Conservation (phyloP, 495 filamentous ascomycete species). For the Podospora australis region DNA sequence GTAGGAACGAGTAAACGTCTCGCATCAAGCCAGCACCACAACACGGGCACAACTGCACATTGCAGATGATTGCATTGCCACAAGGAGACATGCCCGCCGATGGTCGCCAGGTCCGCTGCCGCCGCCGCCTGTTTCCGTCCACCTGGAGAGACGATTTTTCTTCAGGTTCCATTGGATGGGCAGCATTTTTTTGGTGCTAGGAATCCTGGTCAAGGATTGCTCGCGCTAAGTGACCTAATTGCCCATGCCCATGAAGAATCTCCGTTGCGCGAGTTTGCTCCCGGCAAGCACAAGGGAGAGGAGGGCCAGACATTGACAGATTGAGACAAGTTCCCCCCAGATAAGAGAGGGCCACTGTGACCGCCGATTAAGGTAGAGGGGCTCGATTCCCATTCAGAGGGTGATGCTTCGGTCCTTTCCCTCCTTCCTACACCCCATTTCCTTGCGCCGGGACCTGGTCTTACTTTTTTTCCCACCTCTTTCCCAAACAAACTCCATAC, state of each 20-base stretch:
- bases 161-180: conserved; percentile 7
- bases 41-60: too few species aligned
- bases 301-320: background rate
- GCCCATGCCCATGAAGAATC: conserved; percentile 7
- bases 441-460: background rate
- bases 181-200: background rate
- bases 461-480: conserved; percentile 1
- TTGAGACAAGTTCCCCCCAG: background rate
- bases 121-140: background rate
- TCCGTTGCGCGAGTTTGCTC: background rate
- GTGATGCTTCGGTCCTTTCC: background rate
- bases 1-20: too few species aligned
- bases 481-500: background rate
- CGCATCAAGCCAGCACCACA: too few species aligned
- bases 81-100: background rate
- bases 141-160: conserved; percentile 10
- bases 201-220: conserved; percentile 7
- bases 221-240: conserved; percentile 6
- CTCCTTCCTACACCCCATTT: background rate
- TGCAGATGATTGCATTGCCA: background rate
- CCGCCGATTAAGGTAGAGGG: background rate
- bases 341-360: background rate
- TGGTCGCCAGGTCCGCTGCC: background rate
- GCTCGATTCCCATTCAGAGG: too few species aligned
- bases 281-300: conserved; percentile 2